Conservation (phyloP, 495 filamentous ascomycete species). For the Melanomma pulvis-pyrius region DNA sequence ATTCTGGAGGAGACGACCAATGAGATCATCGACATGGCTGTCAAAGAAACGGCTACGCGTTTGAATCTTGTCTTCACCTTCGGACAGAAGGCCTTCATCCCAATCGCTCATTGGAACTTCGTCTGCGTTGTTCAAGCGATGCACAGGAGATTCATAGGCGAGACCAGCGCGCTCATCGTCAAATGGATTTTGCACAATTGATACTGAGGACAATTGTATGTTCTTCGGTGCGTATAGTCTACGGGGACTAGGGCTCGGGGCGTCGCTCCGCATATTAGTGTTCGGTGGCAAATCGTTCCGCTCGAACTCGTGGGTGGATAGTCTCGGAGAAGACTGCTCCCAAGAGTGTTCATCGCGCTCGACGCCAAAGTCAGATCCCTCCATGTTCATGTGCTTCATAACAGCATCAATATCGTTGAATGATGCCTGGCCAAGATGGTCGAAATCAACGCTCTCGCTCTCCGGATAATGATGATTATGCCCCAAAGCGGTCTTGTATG, state of each 20-base stretch:
- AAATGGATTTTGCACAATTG: conserved; percentile 47
- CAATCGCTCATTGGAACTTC: conserved; percentile 81
- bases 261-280: conserved; percentile 57
- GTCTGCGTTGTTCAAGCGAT: conserved; percentile 65
- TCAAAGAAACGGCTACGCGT: conserved; percentile 81
- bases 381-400: conserved; percentile 78
- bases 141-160: conserved; percentile 52
- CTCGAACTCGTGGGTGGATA: conserved; percentile 33
- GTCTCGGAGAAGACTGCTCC: conserved; percentile 43
- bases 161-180: conserved; percentile 52
- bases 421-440: conserved; percentile 53
- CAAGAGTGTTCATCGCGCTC: conserved; percentile 51
- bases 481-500: conserved; percentile 38
- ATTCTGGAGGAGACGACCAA: conserved; percentile 75
- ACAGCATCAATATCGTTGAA: conserved; percentile 83
- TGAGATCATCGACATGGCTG: conserved; percentile 79
- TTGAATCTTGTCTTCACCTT: conserved; percentile 78
- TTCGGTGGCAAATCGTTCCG: conserved; percentile 32
- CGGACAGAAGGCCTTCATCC: conserved; percentile 81
- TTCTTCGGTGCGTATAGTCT: conserved; percentile 41
- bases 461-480: conserved; percentile 37
- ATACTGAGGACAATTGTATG: conserved; percentile 28
- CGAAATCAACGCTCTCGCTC: conserved; percentile 37
- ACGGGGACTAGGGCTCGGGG: conserved; percentile 74
- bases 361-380: conserved; percentile 70